Conservation (phyloP, 73 alveolate species). For the Durusdinium trenchii region DNA sequence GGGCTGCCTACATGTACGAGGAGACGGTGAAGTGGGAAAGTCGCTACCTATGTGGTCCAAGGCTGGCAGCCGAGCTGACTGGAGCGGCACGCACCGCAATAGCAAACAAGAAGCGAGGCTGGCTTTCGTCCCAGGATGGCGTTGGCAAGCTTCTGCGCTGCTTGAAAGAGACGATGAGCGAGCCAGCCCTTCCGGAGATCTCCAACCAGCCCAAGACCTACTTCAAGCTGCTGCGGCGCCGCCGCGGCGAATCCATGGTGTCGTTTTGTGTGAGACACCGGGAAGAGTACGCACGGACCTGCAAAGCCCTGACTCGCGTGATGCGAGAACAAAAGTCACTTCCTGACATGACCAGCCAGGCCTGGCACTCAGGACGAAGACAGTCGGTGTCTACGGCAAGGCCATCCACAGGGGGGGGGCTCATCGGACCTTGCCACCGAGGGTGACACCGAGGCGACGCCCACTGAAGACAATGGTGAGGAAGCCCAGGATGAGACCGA, state of each 20-base stretch:
- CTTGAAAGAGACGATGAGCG: not conserved
- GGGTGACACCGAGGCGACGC: not conserved
- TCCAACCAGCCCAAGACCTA: not conserved
- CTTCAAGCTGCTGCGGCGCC: not conserved
- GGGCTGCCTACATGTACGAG: constrained; percentile 14
- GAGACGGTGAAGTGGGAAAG: constrained; percentile 33
- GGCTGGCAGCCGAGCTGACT: not conserved
- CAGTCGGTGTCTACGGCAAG: not conserved
- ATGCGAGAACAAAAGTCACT: not conserved
- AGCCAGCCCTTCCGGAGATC: constrained; percentile 32
- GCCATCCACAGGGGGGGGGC: not conserved
- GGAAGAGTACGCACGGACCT: not conserved
- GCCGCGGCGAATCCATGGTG: constrained; percentile 4
- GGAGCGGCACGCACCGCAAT: not conserved
- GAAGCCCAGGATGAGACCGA: not conserved
- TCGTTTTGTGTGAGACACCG: constrained; percentile 26
- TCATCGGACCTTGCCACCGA: not conserved
- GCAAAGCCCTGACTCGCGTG: constrained; percentile 37
- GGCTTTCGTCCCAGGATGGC: constrained; percentile 4
- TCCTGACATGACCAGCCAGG: too few relatives aligned
- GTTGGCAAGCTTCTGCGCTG: not conserved
- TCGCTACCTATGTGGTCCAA: constrained; percentile 16
- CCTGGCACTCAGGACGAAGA: not conserved
- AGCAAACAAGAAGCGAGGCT: constrained; percentile 17
- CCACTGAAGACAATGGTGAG: not conserved